A percentile compares a stretch with the other conserved stretches of the same genome.
Evolutionary conservation across 139 green algal genomes (phyloP).

Genomic region (Closterium sp.): DNA sequence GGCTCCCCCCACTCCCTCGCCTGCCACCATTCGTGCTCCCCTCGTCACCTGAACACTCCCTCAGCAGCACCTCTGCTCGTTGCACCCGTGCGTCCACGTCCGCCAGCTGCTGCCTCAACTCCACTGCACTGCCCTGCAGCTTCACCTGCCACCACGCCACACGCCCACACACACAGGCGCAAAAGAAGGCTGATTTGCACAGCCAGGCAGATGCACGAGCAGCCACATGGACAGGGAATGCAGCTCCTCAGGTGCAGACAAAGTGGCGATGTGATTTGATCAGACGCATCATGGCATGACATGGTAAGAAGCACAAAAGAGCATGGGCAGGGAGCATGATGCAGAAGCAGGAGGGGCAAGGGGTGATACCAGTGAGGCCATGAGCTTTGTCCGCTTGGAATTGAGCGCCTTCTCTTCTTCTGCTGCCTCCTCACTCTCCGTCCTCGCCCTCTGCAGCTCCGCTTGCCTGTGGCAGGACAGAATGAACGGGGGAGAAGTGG

Average conservation of each 20-base stretch:
- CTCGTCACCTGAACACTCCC: not conserved
- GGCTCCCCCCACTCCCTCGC: not conserved
- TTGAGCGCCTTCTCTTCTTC: not conserved
- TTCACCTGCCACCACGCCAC: not conserved
- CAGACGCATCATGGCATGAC: too few relatives aligned
- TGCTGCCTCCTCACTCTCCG: not conserved
- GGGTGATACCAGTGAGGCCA: not conserved
- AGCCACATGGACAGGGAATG: not conserved
- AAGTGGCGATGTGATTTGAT: too few relatives aligned
- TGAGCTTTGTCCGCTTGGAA: not conserved
- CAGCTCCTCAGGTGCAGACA: too few relatives aligned
- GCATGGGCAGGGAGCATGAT: not conserved
- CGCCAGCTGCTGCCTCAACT: not conserved
- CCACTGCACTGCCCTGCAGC: not conserved
- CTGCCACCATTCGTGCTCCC: not conserved
- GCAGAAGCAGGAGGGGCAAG: not conserved
- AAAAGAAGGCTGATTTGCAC: not conserved
- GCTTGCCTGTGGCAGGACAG: not conserved
- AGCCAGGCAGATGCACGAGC: not conserved
- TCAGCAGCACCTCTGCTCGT: not conserved
- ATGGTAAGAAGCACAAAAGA: not conserved
- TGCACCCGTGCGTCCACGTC: not conserved
- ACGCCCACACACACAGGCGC: not conserved
- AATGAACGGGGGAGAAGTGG: not conserved
- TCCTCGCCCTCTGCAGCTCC: not conserved